A percentile compares a stretch with the other conserved stretches of the same genome.
Evolutionary conservation across 208 protist species (phyloP).

Genomic region (Trichomonas tenax): DNA sequence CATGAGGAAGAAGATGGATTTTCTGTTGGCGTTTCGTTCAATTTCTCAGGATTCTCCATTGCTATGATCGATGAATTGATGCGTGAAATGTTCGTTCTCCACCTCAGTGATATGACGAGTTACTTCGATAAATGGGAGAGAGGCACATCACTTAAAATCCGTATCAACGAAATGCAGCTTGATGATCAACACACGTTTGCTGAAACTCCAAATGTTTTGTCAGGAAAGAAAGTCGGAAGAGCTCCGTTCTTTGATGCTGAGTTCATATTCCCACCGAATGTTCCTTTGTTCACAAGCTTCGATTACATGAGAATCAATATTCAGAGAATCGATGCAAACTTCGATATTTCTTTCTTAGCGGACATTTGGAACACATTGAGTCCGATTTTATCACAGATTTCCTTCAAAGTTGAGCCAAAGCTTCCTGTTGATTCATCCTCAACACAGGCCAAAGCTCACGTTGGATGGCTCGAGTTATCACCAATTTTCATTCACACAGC

Average conservation of each 20-base stretch:
- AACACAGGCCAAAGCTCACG: too few species aligned
- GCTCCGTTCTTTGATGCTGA: not conserved
- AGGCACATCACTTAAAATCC: not conserved
- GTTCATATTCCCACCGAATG: not conserved
- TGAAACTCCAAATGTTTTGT: not conserved
- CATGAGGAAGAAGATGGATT: not conserved
- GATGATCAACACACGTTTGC: not conserved
- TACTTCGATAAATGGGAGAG: not conserved
- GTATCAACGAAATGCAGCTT: not conserved
- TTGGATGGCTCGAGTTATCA: not conserved
- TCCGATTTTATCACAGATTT: not conserved
- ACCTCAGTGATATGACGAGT: not conserved
- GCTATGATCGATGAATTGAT: not conserved
- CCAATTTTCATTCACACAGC: not conserved
- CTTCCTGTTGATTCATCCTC: not conserved
- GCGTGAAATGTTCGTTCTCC: not conserved
- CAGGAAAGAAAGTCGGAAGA: not conserved
- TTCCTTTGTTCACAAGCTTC: not conserved
- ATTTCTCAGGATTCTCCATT: not conserved
- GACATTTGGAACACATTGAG: not conserved
- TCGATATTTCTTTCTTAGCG: not conserved
- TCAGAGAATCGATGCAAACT: not conserved
- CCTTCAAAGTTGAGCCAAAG: not conserved
- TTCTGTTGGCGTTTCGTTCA: not conserved
- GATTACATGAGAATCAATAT: not conserved